phyloP scores from a whole-genome alignment of 495 filamentous ascomycete species.

The Niebla homalea region DNA sequence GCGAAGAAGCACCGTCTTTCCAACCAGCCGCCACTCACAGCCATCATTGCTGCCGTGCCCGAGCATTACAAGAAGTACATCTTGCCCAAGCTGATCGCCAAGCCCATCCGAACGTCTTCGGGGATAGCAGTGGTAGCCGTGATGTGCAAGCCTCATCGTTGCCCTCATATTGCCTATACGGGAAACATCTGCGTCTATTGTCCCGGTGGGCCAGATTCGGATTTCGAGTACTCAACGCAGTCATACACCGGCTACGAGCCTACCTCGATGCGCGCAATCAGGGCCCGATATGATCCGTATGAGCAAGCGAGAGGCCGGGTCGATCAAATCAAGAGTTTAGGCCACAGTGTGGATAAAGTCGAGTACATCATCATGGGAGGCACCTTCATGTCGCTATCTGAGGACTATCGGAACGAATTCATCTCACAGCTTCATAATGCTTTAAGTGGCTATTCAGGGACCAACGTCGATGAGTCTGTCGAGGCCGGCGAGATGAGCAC shows the following conservation, averaged over 20 bases:
- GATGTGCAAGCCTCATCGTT: constrained; percentile 98
- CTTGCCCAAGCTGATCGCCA: constrained; percentile 84
- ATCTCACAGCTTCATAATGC: constrained; percentile 95
- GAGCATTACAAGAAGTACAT: constrained; percentile 99
- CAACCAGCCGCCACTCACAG: constrained; percentile 79
- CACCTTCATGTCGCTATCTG: constrained; percentile 92
- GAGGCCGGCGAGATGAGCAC: constrained; percentile 82
- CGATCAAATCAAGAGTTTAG: constrained; percentile 87
- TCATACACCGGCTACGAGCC: constrained; percentile 98
- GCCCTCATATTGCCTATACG: constrained; percentile 93
- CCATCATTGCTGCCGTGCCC: constrained; percentile 92
- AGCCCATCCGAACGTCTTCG: constrained; percentile 89
- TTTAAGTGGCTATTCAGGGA: constrained; percentile 79
- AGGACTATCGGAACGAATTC: constrained; percentile 79
- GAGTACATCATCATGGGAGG: constrained; percentile 99
- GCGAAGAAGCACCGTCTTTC: constrained; percentile 81
- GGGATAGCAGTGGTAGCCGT: constrained; percentile 98
- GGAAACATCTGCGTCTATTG: constrained; percentile 99
- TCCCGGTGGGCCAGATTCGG: constrained; percentile 89
- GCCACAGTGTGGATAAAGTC: constrained; percentile 96
- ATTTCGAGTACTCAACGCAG: constrained; percentile 98
- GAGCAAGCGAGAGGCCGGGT: constrained; percentile 93
- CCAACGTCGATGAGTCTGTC: constrained; percentile 90
- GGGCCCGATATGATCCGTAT: constrained; percentile 93
- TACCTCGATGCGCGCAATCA: constrained; percentile 94